phyloP scores from a whole-genome alignment of 306 rosid species.

The Malus sylvestris region DNA sequence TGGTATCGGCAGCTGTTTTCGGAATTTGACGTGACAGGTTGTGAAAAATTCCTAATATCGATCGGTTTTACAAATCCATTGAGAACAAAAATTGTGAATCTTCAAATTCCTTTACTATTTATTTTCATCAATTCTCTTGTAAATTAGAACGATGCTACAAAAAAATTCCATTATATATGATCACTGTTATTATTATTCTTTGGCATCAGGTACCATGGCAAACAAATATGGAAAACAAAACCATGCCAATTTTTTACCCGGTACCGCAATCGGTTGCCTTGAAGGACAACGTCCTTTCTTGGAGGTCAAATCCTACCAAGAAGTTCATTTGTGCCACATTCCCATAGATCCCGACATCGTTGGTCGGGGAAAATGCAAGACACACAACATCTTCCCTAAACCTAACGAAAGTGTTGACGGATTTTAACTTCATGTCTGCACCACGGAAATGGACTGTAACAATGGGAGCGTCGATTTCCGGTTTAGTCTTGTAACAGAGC shows the following conservation, averaged over 20 bases:
- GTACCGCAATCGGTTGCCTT: conserved; percentile 30
- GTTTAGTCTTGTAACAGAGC: conserved; percentile 28
- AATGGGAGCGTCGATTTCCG: not conserved
- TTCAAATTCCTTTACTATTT: too few species aligned
- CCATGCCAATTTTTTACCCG: not conserved
- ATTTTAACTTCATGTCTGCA: conserved; percentile 25
- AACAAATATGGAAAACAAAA: not conserved
- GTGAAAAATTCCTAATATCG: too few species aligned
- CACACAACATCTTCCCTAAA: conserved; percentile 16
- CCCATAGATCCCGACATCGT: conserved; percentile 17
- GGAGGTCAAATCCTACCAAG: conserved; percentile 41
- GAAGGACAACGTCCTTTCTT: conserved; percentile 23
- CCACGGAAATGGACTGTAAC: conserved; percentile 35
- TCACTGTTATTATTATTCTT: too few species aligned
- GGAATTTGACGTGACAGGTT: too few species aligned
- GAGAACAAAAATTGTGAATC: too few species aligned
- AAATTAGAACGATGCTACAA: too few species aligned
- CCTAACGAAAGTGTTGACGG: conserved; percentile 21
- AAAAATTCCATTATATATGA: too few species aligned
- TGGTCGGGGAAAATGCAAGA: conserved; percentile 19
- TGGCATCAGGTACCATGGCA: too few species aligned
- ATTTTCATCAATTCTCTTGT: too few species aligned
- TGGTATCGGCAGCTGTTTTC: too few species aligned
- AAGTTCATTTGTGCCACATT: conserved; percentile 40
- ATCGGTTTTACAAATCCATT: too few species aligned